Evolutionary conservation across 768 basidiomycete species (phyloP).

Genomic region (Imleria badia): DNA sequence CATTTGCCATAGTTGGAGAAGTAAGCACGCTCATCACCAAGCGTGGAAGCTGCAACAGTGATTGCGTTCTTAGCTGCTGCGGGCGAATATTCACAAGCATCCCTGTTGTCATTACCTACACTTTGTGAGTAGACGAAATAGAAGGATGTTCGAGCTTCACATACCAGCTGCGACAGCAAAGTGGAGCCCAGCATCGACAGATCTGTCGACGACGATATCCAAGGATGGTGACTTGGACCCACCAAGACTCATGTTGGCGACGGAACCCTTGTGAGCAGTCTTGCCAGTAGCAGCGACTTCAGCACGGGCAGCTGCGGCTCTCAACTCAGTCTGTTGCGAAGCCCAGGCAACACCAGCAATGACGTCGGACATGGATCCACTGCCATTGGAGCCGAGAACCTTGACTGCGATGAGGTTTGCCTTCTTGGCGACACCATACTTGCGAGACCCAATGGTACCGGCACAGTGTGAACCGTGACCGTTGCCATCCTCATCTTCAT

Average conservation of each 20-base stretch:
- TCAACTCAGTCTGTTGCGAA: slow-evolving; percentile 47
- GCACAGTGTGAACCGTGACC: slow-evolving; percentile 96
- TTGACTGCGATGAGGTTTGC: slow-evolving; percentile 90
- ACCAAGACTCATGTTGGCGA: slow-evolving; percentile 97
- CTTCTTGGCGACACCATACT: slow-evolving; percentile 95
- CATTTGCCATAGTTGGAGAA: slow-evolving; percentile 92
- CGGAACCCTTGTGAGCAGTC: slow-evolving; percentile 89
- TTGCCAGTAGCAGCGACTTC: slow-evolving; percentile 73
- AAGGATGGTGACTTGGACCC: slow-evolving; percentile 88
- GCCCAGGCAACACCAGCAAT: slow-evolving; percentile 87
- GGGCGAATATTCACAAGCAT: slow-evolving; percentile 92
- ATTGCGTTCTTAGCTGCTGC: slow-evolving; percentile 86
- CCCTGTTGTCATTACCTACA: slow-evolving; percentile 75
- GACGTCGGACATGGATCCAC: slow-evolving; percentile 94
- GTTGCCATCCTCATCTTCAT: slow-evolving; percentile 87
- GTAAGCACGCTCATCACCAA: slow-evolving; percentile 79
- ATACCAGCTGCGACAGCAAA: slow-evolving; percentile 95
- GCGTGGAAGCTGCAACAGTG: slow-evolving; percentile 90
- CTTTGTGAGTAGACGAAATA: not conserved
- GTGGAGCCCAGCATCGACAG: slow-evolving; percentile 83
- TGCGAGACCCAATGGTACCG: slow-evolving; percentile 90
- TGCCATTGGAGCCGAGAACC: slow-evolving; percentile 92
- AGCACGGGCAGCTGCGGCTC: slow-evolving; percentile 57
- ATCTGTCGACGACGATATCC: slow-evolving; percentile 81
- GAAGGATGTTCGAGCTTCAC: slow-evolving; percentile 21